Evolutionary conservation across 2,329 filamentous ascomycete genomes (phyloP), one percentile per base, ranked within the genome.

Genomic region (Cercospora zeae-maydis): DNA sequence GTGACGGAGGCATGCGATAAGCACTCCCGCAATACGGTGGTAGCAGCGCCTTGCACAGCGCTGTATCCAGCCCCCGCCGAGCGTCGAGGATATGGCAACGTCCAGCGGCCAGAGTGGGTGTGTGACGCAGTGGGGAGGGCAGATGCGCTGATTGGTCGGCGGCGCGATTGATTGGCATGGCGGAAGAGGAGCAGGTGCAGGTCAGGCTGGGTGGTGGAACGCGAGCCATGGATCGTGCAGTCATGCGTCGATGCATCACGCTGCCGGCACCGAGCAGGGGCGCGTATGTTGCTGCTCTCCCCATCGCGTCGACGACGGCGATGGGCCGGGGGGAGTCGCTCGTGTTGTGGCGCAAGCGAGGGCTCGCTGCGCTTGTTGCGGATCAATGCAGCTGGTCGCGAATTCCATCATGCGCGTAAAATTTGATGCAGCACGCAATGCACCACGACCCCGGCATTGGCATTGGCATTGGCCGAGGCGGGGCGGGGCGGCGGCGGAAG

Each of bases 361-460:
- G 5, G 47, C 24, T 8, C 19, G 11, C 2, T 21, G 47, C 30
- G 47, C 47, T 27, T 52, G 47, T 31, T 27, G 24, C 24, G n/a
- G 47, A 30, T 27, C 47, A 8, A 30, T 27, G 24, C 24, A 27
- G 47, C 21, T 51, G 19, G 47, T 51, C 47, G 47, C 47, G 21
- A 13, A 51, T 30, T 31, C 47, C 24, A 3, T 27, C 24, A 30
- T 27, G 47, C 47, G 47, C 24, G 30, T 52, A 27, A 33, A 27
- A 52, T 52, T 27, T 31, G 47, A 52, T 52, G 47, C 47, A 52
- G 47, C 24, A 52, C 30, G 47, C 47, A 52, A 33, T 52, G 47
- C 47, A 14, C 47, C 47, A 52, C 47, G 47, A 27, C 47, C 13
- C 21, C 47, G 47, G 47, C 21, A 52, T 52, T 52, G 47, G 47